phyloP scores from a whole-genome alignment of 2,329 filamentous ascomycete species.

The Didymella pinodella region DNA sequence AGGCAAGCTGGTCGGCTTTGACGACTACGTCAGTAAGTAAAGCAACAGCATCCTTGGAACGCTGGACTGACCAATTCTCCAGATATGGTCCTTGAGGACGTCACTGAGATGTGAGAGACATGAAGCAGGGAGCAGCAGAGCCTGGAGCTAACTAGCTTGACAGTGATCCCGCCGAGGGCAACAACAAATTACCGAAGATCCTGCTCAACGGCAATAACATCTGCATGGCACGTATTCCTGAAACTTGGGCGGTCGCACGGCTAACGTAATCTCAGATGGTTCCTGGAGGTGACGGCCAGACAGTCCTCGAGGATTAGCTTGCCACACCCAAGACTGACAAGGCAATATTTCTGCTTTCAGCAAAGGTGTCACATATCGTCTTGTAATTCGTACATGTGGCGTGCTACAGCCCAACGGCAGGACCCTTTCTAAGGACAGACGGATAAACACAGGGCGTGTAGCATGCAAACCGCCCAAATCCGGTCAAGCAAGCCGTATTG shows the following conservation, averaged over 20 bases:
- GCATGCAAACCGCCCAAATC: not conserved
- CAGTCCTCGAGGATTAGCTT: conserved; percentile 36
- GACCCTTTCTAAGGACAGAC: not conserved
- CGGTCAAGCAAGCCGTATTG: not conserved
- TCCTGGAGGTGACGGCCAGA: conserved; percentile 45
- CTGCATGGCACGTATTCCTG: conserved; percentile 79
- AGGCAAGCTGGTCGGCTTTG: conserved; percentile 92
- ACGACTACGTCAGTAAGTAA: conserved; percentile 98
- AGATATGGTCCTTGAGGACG: conserved; percentile 99
- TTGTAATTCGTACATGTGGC: not conserved
- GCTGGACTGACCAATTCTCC: conserved; percentile 18
- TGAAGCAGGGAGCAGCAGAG: not conserved
- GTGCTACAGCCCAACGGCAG: not conserved
- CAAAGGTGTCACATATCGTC: not conserved
- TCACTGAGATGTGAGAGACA: conserved; percentile 84
- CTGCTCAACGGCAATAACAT: conserved; percentile 98
- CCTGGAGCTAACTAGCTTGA: conserved; percentile 18
- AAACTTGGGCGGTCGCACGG: not conserved
- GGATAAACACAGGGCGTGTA: conserved; percentile 1
- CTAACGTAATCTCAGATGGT: conserved; percentile 41
- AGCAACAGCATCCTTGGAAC: not conserved
- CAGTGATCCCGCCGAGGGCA: conserved; percentile 85
- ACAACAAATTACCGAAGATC: conserved; percentile 92
- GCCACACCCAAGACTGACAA: not conserved
- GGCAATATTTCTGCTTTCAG: not conserved